Evolutionary conservation across 106 monocot species (phyloP).

Genomic region (Dactylorhiza incarnata): DNA sequence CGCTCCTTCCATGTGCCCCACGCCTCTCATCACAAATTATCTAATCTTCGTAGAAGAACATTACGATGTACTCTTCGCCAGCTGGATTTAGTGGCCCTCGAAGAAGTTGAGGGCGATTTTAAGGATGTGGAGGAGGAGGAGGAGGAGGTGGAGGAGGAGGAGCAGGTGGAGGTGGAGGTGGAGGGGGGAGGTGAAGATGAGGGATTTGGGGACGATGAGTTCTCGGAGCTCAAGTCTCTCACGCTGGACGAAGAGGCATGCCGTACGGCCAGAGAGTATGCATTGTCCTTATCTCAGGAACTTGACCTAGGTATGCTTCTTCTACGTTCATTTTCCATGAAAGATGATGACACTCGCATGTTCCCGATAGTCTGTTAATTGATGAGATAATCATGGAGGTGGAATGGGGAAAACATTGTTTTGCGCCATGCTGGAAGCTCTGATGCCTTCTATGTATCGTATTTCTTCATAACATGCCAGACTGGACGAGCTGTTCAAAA

Average conservation of each 20-base stretch:
- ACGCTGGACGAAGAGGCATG: conserved; percentile 65
- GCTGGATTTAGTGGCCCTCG: background rate
- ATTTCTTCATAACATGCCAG: background rate
- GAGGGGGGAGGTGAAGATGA: conserved; percentile 8
- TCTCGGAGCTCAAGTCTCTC: conserved; percentile 22
- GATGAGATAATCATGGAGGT: background rate
- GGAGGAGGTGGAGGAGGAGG: background rate
- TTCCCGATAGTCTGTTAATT: background rate
- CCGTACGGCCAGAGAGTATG: conserved; percentile 42
- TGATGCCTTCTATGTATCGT: background rate
- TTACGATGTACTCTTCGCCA: background rate
- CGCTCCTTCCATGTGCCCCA: background rate
- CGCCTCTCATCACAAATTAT: background rate
- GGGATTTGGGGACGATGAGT: conserved; percentile 6
- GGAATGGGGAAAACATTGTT: background rate
- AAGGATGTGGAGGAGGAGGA: background rate
- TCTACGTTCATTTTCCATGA: background rate
- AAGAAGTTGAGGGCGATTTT: background rate
- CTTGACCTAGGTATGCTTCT: conserved; percentile 25
- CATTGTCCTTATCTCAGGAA: conserved; percentile 43
- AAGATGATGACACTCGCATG: background rate
- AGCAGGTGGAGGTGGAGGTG: background rate
- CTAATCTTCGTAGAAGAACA: background rate
- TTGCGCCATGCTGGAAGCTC: background rate
- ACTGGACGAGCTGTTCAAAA: background rate